A percentile compares a stretch with the other conserved stretches of the same genome.
Conservation (phyloP, 2,329 filamentous ascomycete genomes). For the Aspergillus fumigatus region DNA sequence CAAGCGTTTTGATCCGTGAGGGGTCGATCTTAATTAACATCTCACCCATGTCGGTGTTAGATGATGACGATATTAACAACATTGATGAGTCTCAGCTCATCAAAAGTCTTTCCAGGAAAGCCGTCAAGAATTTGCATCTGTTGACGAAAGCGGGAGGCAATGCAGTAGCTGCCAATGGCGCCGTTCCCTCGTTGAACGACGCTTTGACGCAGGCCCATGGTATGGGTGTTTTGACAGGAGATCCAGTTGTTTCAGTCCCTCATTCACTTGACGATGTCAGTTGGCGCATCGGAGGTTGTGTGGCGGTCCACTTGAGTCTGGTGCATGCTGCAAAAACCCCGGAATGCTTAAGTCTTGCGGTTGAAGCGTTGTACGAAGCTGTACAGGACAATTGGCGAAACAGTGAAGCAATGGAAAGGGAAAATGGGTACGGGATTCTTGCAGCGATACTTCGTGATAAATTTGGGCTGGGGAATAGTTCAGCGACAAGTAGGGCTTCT, state of each 20-base stretch:
- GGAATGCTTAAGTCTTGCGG: constrained; percentile 68
- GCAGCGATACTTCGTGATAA: constrained; percentile 80
- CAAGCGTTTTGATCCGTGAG: constrained; percentile 76
- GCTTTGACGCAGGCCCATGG: constrained; percentile 78
- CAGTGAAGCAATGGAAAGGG: constrained; percentile 95
- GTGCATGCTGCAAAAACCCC: constrained; percentile 70
- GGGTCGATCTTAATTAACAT: constrained; percentile 77
- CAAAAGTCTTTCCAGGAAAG: constrained; percentile 68
- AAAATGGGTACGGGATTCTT: constrained; percentile 87
- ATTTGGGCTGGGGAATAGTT: constrained; percentile 43
- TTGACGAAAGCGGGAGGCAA: constrained; percentile 70
- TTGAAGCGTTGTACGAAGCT: constrained; percentile 79
- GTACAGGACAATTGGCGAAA: constrained; percentile 93
- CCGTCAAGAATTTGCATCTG: constrained; percentile 63
- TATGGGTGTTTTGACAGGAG: constrained; percentile 74
- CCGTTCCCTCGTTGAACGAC: constrained; percentile 81
- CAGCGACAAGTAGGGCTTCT: constrained; percentile 41
- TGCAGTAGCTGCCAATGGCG: constrained; percentile 80
- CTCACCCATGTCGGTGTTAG: constrained; percentile 72
- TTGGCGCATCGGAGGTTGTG: constrained; percentile 90
- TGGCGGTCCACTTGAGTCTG: constrained; percentile 76
- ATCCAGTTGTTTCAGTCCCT: constrained; percentile 74
- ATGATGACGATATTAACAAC: constrained; percentile 71
- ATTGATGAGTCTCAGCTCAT: constrained; percentile 69
- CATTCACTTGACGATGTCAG: constrained; percentile 85